A percentile compares a stretch with the other conserved stretches of the same genome.
Conservation (phyloP, 352 stramenopile species). For the Blastocystis sp. region DNA sequence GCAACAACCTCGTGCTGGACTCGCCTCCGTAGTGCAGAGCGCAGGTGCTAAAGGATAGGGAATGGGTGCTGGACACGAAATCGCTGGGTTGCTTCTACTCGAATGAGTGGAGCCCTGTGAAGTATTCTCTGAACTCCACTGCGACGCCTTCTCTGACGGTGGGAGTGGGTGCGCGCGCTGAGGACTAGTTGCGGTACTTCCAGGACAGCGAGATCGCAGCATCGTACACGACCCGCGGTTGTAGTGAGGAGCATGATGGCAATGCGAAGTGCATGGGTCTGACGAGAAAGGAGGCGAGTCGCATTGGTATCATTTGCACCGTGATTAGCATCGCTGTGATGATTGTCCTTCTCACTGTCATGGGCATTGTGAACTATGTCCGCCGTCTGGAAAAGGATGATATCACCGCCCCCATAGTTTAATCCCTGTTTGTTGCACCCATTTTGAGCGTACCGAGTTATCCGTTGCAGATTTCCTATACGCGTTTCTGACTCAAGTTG, state of each 20-base stretch:
- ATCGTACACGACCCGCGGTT: slow-evolving; percentile 18
- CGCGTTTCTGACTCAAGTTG: no score
- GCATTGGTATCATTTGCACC: slow-evolving; percentile 17
- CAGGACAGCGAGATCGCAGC: slow-evolving; percentile 36
- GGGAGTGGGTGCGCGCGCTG: background rate
- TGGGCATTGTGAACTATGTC: background rate
- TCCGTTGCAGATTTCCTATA: no score
- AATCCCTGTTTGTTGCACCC: background rate
- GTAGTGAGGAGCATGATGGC: background rate
- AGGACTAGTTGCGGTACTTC: slow-evolving; percentile 22
- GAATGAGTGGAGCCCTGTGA: slow-evolving; percentile 13
- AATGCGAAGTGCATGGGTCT: slow-evolving; percentile 52
- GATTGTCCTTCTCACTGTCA: slow-evolving; percentile 13
- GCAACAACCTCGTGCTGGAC: slow-evolving; percentile 6
- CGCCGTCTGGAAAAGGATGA: background rate
- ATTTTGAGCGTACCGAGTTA: no score
- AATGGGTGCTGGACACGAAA: slow-evolving; percentile 23
- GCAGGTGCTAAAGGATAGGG: background rate
- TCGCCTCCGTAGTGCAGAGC: background rate
- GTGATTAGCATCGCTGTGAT: background rate
- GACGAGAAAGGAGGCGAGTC: slow-evolving; percentile 44
- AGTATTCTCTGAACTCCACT: background rate
- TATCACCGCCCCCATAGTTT: background rate
- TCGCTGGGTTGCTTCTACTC: background rate
- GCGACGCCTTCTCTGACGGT: background rate